Conservation (phyloP, 2,329 filamentous ascomycete genomes). For the Fusarium tjaetaba region DNA sequence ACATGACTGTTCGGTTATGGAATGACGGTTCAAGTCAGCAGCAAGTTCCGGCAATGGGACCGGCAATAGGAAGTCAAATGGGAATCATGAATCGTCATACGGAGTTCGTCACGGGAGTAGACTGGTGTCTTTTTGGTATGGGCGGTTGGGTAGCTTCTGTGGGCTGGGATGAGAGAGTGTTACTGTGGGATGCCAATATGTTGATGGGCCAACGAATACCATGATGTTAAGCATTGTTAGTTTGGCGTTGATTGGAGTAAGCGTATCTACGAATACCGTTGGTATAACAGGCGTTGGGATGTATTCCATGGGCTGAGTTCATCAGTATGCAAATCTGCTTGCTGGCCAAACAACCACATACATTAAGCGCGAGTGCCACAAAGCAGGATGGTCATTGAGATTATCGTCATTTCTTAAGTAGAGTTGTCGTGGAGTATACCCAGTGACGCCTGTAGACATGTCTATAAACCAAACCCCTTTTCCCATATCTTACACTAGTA, state of each 20-base stretch:
- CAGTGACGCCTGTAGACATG: constrained; percentile 38
- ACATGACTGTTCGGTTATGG: constrained; percentile 98
- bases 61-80: constrained; percentile 73
- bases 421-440: constrained; percentile 39
- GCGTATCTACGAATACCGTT: not conserved
- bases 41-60: constrained; percentile 48
- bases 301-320: not conserved
- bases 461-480: constrained; percentile 39
- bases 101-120: constrained; percentile 94
- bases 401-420: constrained; percentile 41
- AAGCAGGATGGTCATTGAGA: not conserved
- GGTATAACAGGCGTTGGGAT: not conserved
- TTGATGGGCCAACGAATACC: constrained; percentile 49
- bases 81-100: constrained; percentile 93
- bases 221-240: constrained; percentile 8
- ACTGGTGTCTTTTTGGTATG: constrained; percentile 96
- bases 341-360: not conserved
- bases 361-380: not conserved
- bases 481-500: constrained; percentile 39
- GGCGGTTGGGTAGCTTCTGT: constrained; percentile 96
- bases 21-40: constrained; percentile 71
- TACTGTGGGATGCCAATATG: constrained; percentile 87
- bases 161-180: constrained; percentile 91
- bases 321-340: not conserved
- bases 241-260: constrained; percentile 35